Evolutionary conservation across 2,329 filamentous ascomycete species (phyloP).

Genomic region (Colletotrichum chrysophilum): DNA sequence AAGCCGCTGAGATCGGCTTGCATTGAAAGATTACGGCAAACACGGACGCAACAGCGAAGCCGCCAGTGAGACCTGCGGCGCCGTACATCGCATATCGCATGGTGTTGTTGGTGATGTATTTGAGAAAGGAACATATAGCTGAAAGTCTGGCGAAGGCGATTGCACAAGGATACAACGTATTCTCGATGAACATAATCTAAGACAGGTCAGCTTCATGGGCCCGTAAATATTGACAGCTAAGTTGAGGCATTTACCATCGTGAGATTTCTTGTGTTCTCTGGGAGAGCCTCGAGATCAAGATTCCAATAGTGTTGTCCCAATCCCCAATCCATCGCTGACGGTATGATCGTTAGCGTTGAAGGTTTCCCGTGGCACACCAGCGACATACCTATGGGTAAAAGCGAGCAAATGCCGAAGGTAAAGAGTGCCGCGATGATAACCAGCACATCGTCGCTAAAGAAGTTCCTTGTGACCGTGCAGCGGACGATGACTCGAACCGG

Average conservation of each 20-base stretch:
- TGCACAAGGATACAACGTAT: slow-evolving; percentile 7
- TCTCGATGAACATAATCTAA: slow-evolving; percentile 11
- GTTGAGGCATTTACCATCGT: not conserved
- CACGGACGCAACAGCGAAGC: not conserved
- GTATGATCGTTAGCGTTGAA: not conserved
- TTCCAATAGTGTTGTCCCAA: slow-evolving; percentile 13
- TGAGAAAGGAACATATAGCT: not conserved
- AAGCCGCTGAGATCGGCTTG: slow-evolving; percentile 24
- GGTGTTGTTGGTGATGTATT: not conserved
- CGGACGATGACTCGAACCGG: slow-evolving; percentile 8
- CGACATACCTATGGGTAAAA: slow-evolving; percentile 6
- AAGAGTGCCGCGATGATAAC: slow-evolving; percentile 16
- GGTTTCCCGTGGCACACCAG: not conserved
- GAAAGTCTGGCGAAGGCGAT: slow-evolving; percentile 7
- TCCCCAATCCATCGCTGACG: slow-evolving; percentile 5
- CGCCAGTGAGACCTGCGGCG: not conserved
- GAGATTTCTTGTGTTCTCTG: not conserved
- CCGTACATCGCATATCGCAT: not conserved
- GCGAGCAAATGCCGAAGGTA: slow-evolving; percentile 11
- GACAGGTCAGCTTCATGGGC: not conserved
- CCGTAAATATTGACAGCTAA: not conserved
- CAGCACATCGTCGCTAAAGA: slow-evolving; percentile 19
- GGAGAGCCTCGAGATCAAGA: not conserved
- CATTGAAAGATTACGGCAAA: slow-evolving; percentile 15
- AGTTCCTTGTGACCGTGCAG: slow-evolving; percentile 9